Evolutionary conservation across 1,284 basidiomycete species (phyloP).

Genomic region (Phenoliferia sp.): DNA sequence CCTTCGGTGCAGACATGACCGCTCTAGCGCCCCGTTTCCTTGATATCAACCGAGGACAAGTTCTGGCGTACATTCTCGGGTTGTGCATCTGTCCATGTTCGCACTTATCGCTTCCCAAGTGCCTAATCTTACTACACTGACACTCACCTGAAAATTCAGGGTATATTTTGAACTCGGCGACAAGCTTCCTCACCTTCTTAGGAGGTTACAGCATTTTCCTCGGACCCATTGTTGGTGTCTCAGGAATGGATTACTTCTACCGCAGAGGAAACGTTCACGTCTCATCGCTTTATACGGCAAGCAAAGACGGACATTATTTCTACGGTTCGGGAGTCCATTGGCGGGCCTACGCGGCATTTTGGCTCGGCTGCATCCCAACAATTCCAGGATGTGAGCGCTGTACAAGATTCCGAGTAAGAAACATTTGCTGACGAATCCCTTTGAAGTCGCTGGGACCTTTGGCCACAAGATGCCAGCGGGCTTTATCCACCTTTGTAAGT

Average conservation of each 20-base stretch:
- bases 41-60: conserved; percentile 41
- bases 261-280: conserved; percentile 23
- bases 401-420: no score
- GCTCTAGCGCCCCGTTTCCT: conserved; percentile 40
- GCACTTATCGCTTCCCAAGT: neutral
- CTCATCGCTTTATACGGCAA: conserved; percentile 15
- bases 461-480: neutral
- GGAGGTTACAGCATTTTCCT: conserved; percentile 23
- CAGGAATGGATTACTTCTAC: conserved; percentile 15
- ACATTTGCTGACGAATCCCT: neutral
- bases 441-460: conserved; percentile 1
- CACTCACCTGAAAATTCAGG: conserved; percentile 8
- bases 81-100: conserved; percentile 38
- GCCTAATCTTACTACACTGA: neutral
- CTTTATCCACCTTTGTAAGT: conserved; percentile 5
- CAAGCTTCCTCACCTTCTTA: conserved; percentile 21
- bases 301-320: conserved; percentile 6
- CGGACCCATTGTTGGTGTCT: conserved; percentile 14
- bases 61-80: conserved; percentile 34
- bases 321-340: conserved; percentile 11
- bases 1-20: conserved; percentile 41
- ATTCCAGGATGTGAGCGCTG: conserved; percentile 5
- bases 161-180: conserved; percentile 37
- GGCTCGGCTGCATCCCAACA: conserved; percentile 11
- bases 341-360: conserved; percentile 16